Evolutionary conservation across 2,329 filamentous ascomycete genomes (phyloP).

Genomic region (Claviceps sp.): DNA sequence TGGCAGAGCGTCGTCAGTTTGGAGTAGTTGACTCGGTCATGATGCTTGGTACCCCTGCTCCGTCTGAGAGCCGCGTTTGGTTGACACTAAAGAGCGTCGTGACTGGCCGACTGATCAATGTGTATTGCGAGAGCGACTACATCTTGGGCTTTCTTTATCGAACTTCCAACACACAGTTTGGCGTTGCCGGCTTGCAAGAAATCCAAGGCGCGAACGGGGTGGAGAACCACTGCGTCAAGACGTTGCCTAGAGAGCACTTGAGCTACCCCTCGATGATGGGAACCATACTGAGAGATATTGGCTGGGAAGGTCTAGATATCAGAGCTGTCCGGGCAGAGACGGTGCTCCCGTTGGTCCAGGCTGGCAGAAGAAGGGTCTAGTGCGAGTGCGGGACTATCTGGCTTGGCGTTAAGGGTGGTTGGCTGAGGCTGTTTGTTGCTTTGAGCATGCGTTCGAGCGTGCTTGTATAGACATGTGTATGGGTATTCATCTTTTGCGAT

Average conservation of each 20-base stretch:
- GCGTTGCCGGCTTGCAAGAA: slow-evolving; percentile 70
- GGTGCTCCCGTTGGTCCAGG: slow-evolving; percentile 2
- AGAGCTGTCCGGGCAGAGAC: slow-evolving; percentile 15
- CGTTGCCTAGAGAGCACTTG: slow-evolving; percentile 54
- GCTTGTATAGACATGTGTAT: neutral
- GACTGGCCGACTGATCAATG: slow-evolving; percentile 74
- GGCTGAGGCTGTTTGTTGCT: neutral
- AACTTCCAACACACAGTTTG: slow-evolving; percentile 66
- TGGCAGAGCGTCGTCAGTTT: slow-evolving; percentile 72
- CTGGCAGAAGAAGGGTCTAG: neutral
- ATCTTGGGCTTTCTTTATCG: slow-evolving; percentile 82
- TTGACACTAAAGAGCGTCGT: slow-evolving; percentile 65
- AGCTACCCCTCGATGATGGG: slow-evolving; percentile 57
- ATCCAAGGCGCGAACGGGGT: slow-evolving; percentile 51
- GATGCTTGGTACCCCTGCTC: slow-evolving; percentile 70
- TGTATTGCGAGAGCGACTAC: slow-evolving; percentile 77
- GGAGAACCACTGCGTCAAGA: slow-evolving; percentile 55
- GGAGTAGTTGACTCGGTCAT: slow-evolving; percentile 78
- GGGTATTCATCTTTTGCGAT: neutral
- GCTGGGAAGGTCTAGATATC: slow-evolving; percentile 51
- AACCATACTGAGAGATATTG: slow-evolving; percentile 50
- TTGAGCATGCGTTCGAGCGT: neutral
- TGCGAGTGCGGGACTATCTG: neutral
- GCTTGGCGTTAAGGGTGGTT: neutral
- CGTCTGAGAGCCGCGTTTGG: slow-evolving; percentile 62